Conservation (phyloP, 768 basidiomycete species). For the Boletus insuetus region DNA sequence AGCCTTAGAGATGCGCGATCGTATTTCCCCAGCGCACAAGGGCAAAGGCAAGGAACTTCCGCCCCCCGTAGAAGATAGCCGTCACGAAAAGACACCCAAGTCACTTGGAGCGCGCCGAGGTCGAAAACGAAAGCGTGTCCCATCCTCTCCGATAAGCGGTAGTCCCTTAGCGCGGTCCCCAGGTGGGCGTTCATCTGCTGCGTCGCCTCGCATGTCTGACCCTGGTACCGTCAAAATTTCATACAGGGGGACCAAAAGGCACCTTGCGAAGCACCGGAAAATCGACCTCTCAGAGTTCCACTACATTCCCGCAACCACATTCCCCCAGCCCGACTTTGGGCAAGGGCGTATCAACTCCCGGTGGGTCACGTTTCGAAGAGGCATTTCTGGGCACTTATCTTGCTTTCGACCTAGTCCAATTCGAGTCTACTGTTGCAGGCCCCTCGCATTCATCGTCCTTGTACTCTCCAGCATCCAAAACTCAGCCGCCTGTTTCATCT, state of each 20-base stretch:
- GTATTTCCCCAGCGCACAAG: constrained; percentile 1
- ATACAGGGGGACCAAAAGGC: constrained; percentile 5
- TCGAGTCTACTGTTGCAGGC: constrained; percentile 1
- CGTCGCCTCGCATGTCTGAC: constrained; percentile 5
- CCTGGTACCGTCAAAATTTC: constrained; percentile 2
- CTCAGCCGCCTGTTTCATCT: constrained; percentile 3
- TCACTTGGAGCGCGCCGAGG: constrained; percentile 10
- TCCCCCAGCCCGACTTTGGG: background rate
- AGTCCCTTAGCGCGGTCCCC: constrained; percentile 6
- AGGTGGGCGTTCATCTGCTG: constrained; percentile 21
- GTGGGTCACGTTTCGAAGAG: constrained; percentile 8
- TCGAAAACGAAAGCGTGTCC: constrained; percentile 25
- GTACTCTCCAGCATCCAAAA: constrained; percentile 7
- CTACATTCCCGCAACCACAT: constrained; percentile 2
- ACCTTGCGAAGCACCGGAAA: constrained; percentile 5
- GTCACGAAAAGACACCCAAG: constrained; percentile 11
- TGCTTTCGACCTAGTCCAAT: constrained; percentile 7
- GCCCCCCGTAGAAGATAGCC: background rate
- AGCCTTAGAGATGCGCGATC: constrained; percentile 1
- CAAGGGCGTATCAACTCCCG: constrained; percentile 5
- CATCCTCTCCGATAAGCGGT: constrained; percentile 15
- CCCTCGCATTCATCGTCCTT: constrained; percentile 9
- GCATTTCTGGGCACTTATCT: constrained; percentile 4
- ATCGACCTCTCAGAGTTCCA: constrained; percentile 4
- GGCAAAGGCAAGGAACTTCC: constrained; percentile 19